These are phyloP conservation scores for Aotearoamyces nothofagi DNA, from an alignment of 2,329 filamentous ascomycete genomes.

Conservation along the genomic window DNA sequence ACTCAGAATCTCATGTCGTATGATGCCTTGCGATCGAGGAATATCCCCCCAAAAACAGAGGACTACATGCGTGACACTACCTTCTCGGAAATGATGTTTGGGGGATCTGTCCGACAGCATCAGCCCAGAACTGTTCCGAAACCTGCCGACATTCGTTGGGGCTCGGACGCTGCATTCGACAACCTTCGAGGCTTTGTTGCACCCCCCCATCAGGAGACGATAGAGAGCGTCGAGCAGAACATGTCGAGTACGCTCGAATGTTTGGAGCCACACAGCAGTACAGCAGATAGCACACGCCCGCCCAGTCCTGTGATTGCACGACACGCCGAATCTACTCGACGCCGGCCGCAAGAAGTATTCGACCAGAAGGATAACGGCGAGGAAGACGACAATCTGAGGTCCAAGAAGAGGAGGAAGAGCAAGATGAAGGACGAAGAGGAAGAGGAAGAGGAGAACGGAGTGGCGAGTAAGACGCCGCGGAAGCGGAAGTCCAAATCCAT, in stretches of 20 bases:
- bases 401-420: background rate
- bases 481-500: conserved; percentile 9
- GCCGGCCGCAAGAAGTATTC: background rate
- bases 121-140: conserved; percentile 8
- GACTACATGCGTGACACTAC: conserved; percentile 3
- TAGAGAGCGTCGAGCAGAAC: conserved; percentile 37
- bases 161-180: conserved; percentile 52
- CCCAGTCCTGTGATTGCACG: conserved; percentile 32
- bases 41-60: background rate
- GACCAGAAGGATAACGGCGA: background rate
- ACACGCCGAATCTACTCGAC: conserved; percentile 8
- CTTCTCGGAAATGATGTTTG: conserved; percentile 1
- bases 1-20: background rate
- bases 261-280: conserved; percentile 35
- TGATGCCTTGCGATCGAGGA: background rate
- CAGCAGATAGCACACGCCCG: conserved; percentile 41
- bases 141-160: conserved; percentile 41
- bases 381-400: background rate
- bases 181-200: conserved; percentile 42
- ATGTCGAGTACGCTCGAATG: conserved; percentile 41
- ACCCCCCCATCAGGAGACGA: conserved; percentile 37
- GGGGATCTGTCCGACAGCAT: background rate
- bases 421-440: conserved; percentile 24
- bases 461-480: background rate
- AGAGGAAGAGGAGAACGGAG: conserved; percentile 23